phyloP scores from a whole-genome alignment of 106 monocot genomes.

The Vanilla planifolia region DNA sequence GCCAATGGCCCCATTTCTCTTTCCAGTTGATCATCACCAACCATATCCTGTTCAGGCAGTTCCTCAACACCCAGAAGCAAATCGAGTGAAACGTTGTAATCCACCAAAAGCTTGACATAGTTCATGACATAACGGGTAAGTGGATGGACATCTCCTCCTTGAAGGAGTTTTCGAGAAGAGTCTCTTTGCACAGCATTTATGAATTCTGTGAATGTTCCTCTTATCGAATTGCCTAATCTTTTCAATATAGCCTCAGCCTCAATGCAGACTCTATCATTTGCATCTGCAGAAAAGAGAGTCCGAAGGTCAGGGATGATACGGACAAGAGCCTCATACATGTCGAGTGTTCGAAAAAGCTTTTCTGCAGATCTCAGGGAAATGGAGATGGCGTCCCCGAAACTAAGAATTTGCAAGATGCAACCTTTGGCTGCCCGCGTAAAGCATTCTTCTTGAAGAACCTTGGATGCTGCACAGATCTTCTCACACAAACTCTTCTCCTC shows the following conservation, averaged over 20 bases:
- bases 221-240: conserved; percentile 27
- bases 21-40: not conserved
- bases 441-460: conserved; percentile 11
- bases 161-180: conserved; percentile 22
- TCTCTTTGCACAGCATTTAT: conserved; percentile 26
- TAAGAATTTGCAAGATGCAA: conserved; percentile 31
- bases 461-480: conserved; percentile 12
- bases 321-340: conserved; percentile 34
- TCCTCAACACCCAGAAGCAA: conserved; percentile 10
- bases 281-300: conserved; percentile 13
- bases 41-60: not conserved
- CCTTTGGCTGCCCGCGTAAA: conserved; percentile 24
- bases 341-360: conserved; percentile 13
- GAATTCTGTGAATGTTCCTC: conserved; percentile 25
- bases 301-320: conserved; percentile 21
- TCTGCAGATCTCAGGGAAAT: conserved; percentile 23
- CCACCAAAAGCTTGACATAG: conserved; percentile 23
- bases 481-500: conserved; percentile 27
- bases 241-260: conserved; percentile 24
- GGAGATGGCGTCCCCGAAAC: conserved; percentile 39
- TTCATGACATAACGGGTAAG: conserved; percentile 49
- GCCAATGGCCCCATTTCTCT: conserved; percentile 9
- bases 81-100: conserved; percentile 14
- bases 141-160: conserved; percentile 31
- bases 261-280: not conserved